These are phyloP conservation scores for Neonectria sp. DNA, from an alignment of 2,329 filamentous ascomycete species.

Conservation along the genomic window DNA sequence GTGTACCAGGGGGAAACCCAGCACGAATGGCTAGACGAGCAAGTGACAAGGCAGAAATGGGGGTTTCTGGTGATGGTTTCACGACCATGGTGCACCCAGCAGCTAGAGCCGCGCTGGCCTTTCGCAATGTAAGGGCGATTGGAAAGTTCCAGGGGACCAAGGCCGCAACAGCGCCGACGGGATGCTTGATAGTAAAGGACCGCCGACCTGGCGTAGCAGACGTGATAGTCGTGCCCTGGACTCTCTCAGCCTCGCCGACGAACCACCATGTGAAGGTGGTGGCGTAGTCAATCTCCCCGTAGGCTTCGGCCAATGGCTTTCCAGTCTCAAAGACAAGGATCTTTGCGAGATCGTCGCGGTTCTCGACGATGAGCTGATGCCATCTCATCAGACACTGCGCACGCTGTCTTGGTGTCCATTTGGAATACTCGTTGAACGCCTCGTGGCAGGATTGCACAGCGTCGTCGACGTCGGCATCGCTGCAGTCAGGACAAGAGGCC, in stretches of 20 bases:
- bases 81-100: constrained; percentile 84
- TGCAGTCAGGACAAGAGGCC: constrained; percentile 65
- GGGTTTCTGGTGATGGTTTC: constrained; percentile 82
- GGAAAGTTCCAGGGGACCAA: constrained; percentile 72
- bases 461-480: constrained; percentile 55
- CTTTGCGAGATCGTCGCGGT: constrained; percentile 56
- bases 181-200: constrained; percentile 77
- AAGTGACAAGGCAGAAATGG: constrained; percentile 78
- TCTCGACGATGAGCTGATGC: constrained; percentile 54
- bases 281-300: constrained; percentile 70
- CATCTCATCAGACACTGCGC: constrained; percentile 54
- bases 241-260: constrained; percentile 59
- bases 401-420: constrained; percentile 52
- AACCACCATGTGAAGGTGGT: constrained; percentile 71
- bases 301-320: constrained; percentile 69
- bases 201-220: constrained; percentile 74
- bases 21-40: constrained; percentile 78
- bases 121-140: constrained; percentile 64
- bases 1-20: constrained; percentile 81
- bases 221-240: constrained; percentile 71
- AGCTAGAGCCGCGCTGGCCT: constrained; percentile 71
- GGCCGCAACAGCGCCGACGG: constrained; percentile 53
- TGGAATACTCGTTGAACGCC: constrained; percentile 56
- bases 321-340: constrained; percentile 66
- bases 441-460: constrained; percentile 55